Conservation (phyloP, 2,329 filamentous ascomycete species). For the Exophiala calicioides region DNA sequence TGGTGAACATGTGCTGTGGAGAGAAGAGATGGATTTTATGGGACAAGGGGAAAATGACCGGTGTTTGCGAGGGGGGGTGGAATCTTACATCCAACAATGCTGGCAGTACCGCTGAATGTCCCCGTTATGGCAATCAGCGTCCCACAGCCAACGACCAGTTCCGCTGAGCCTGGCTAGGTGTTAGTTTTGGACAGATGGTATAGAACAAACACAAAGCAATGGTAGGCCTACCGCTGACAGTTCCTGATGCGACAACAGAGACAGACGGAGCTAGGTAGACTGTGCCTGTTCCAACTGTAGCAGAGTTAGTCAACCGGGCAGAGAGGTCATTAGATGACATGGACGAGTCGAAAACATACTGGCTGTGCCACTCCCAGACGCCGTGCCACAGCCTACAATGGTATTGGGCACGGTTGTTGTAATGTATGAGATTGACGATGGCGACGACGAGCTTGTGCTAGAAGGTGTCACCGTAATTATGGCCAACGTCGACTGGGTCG, state of each 20-base stretch:
- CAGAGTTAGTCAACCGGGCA: slow-evolving; percentile 1
- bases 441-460: neutral
- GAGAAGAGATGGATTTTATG: neutral
- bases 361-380: slow-evolving; percentile 25
- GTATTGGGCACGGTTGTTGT: slow-evolving; percentile 19
- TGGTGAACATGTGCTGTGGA: too few relatives aligned
- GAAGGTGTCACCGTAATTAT: slow-evolving; percentile 17
- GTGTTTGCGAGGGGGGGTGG: neutral
- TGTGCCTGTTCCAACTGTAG: slow-evolving; percentile 19
- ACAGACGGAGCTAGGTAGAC: slow-evolving; percentile 11
- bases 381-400: slow-evolving; percentile 26
- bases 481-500: slow-evolving; percentile 15
- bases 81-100: slow-evolving; percentile 27
- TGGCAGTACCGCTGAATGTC: slow-evolving; percentile 25
- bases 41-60: neutral
- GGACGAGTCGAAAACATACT: slow-evolving; percentile 13
- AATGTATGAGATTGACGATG: slow-evolving; percentile 9
- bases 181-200: neutral
- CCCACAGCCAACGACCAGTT: slow-evolving; percentile 25
- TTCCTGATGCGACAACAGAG: slow-evolving; percentile 15
- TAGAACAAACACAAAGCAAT: neutral
- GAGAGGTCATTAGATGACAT: neutral
- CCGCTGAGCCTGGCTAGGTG: slow-evolving; percentile 15
- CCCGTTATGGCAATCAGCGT: slow-evolving; percentile 26
- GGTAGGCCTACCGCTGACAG: slow-evolving; percentile 14